These are phyloP conservation scores for Metschnikowia noctiluminum DNA, from an alignment of 805 yeast genomes.

Conservation along the genomic window DNA sequence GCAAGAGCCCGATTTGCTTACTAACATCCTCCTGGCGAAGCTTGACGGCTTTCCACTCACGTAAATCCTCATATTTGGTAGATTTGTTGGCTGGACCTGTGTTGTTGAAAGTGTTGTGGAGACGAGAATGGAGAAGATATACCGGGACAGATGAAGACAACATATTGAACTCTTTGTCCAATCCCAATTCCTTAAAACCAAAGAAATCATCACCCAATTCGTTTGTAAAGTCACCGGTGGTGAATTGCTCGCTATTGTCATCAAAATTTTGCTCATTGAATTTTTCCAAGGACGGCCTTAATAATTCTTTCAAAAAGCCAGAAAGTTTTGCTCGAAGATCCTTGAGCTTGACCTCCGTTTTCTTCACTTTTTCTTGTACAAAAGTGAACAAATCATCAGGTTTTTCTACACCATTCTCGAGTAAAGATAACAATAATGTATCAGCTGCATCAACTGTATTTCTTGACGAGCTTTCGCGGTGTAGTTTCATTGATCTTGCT, in stretches of 20 bases:
- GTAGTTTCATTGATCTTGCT: constrained; percentile 65
- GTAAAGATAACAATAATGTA: constrained; percentile 55
- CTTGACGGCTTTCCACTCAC: constrained; percentile 50
- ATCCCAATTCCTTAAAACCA: constrained; percentile 91
- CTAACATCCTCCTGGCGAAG: constrained; percentile 51
- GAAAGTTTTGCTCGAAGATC: constrained; percentile 69
- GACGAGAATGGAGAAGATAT: constrained; percentile 75
- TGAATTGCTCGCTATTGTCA: constrained; percentile 90
- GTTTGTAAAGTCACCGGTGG: constrained; percentile 91
- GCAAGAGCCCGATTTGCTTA: constrained; percentile 54
- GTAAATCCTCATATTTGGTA: constrained; percentile 63
- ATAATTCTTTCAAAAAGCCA: constrained; percentile 67
- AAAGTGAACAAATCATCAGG: constrained; percentile 74
- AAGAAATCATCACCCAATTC: constrained; percentile 97
- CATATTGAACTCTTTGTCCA: constrained; percentile 87
- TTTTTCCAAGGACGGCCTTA: constrained; percentile 77
- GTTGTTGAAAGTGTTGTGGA: constrained; percentile 53
- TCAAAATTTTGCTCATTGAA: constrained; percentile 73
- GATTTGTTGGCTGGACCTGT: constrained; percentile 45
- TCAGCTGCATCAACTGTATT: constrained; percentile 42
- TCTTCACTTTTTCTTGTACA: constrained; percentile 65
- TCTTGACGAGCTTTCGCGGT: constrained; percentile 59
- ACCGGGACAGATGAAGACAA: constrained; percentile 84
- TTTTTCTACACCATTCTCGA: constrained; percentile 83
- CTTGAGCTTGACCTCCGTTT: constrained; percentile 64